Base-by-base conservation (phyloP, 1,139 yeast species). In the Pichia sp. region DNA sequence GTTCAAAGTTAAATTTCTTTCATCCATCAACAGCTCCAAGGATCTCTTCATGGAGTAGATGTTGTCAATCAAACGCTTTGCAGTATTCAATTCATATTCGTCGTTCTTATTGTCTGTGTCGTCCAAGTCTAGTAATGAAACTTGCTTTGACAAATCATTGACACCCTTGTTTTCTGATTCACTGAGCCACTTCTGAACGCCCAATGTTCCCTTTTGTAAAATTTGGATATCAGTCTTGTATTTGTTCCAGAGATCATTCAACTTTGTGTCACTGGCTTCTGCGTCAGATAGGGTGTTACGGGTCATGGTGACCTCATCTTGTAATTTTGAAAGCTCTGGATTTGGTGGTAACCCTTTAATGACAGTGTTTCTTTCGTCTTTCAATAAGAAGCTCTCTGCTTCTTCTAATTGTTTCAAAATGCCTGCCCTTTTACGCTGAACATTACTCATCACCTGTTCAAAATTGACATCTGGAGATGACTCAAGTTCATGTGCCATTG, bases 251-350 rank as follows among this genome's bases (percentile, higher is more conserved):
- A 50, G 50, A 51, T 52, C 56, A 1, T 55, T 46, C 6, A 59
- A 17, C n/a, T 56, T 55, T 2, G 58, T 57, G 43, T 63, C 63
- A 0, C 92, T 79, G 31, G 73, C 73, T 0, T 86, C 78, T 0
- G 96, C 95, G 52, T 84, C 84, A 31, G 81, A 73, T 54, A 91
- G 73, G 1, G 88, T 79, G 60, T 80, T 82, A 63, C 85, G 85
- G 49, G 81, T 73, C 5, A 34, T 36, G 20, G 33, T 5, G 2
- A 59, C 10, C 36, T 55, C 60, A 17, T 59, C 61, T 6, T 46
- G 52, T 1, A 57, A 36, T 34, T 53, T 51, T 12, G 48, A 46
- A 16, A 60, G 29, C 12, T 53, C 55, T 8, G 50, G 6, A 30
- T 24, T 38, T 36, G 20, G 27, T 5, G 52, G 36, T 9, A 54